These are phyloP conservation scores for Trichoderma sp. DNA, from an alignment of 2,329 filamentous ascomycete genomes.

Conservation along the genomic window DNA sequence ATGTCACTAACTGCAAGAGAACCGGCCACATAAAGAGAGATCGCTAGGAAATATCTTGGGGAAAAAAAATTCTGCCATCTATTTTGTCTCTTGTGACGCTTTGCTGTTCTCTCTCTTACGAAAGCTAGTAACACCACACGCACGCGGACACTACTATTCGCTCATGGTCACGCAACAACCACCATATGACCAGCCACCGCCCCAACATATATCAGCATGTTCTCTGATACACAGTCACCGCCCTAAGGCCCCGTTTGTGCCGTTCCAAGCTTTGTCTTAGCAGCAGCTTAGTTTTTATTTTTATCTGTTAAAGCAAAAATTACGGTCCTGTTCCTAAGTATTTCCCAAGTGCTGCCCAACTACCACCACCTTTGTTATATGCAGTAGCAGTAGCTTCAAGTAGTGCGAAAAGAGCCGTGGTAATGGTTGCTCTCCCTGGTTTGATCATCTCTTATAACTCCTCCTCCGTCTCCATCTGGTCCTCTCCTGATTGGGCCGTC, in stretches of 20 bases:
- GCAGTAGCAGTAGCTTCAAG: neutral
- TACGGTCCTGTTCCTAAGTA: slow-evolving; percentile 35
- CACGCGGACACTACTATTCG: slow-evolving; percentile 14
- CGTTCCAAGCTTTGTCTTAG: slow-evolving; percentile 42
- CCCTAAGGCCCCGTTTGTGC: slow-evolving; percentile 34
- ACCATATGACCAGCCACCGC: slow-evolving; percentile 18
- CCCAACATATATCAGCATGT: slow-evolving; percentile 7
- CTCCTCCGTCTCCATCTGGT: slow-evolving; percentile 69
- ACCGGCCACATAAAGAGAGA: too few relatives aligned
- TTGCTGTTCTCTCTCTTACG: neutral
- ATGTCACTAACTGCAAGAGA: too few relatives aligned
- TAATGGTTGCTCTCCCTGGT: slow-evolving; percentile 29
- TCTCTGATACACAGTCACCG: slow-evolving; percentile 30
- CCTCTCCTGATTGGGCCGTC: slow-evolving; percentile 57
- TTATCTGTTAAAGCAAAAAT: slow-evolving; percentile 31
- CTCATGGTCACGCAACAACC: slow-evolving; percentile 25
- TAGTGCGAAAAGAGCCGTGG: slow-evolving; percentile 8
- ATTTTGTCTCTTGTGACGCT: too few relatives aligned
- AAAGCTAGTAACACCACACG: neutral
- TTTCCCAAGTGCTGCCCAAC: slow-evolving; percentile 28
- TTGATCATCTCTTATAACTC: slow-evolving; percentile 43
- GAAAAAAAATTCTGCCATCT: too few relatives aligned
- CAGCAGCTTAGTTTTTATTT: slow-evolving; percentile 31
- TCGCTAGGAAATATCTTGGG: too few relatives aligned
- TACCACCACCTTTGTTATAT: slow-evolving; percentile 3